Evolutionary conservation across 805 yeast genomes (phyloP), one percentile per base, ranked within the genome.

Genomic region (Spathaspora passalidarum): DNA sequence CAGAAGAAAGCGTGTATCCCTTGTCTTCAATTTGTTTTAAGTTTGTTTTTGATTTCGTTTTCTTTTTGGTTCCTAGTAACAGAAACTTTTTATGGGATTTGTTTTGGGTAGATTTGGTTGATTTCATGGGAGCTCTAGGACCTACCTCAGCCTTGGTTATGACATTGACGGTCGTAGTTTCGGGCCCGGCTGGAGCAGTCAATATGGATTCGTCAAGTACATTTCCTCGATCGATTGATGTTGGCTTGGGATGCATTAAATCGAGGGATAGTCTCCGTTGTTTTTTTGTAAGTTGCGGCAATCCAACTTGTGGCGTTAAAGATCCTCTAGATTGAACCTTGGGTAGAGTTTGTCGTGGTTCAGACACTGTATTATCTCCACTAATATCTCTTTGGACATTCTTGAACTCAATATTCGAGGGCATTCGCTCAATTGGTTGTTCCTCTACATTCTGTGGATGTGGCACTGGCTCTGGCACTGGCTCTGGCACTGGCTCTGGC

Each of bases 131-230:
- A 22, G 26, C 17, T n/a, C 37, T 40, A 22, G 32, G 7, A 21
- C 10, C 29, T 5, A 52, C 48, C 34, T 59, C 60, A 5, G 68
- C 51, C 38, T 56, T 58, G 2, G 72, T 60, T n/a, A 60, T 49
- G 5, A 70, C 72, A 45, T 65, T 68, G 22, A 71, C 61, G 26
- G 56, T 61, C 14, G 67, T 62, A 3, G 67, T 57, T 8, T 61
- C 53, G 1, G 64, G 55, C 8, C 58, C 56, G 2, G 74, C 69
- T 3, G 71, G 66, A 21, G 55, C 62, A 13, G 59, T 56, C 13
- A 65, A 46, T 13, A 9, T 29, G 13, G 34, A 29, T 29, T 29
- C 34, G 16, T 29, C 34, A 29, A 29, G 34, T 8, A 17, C 6
- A 29, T 29, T 29, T 34, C 26, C n/a, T 45, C 17, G 21, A 11